These are phyloP conservation scores for Sphaerulina populicola DNA, from an alignment of 2,329 filamentous ascomycete species.

Conservation along the genomic window DNA sequence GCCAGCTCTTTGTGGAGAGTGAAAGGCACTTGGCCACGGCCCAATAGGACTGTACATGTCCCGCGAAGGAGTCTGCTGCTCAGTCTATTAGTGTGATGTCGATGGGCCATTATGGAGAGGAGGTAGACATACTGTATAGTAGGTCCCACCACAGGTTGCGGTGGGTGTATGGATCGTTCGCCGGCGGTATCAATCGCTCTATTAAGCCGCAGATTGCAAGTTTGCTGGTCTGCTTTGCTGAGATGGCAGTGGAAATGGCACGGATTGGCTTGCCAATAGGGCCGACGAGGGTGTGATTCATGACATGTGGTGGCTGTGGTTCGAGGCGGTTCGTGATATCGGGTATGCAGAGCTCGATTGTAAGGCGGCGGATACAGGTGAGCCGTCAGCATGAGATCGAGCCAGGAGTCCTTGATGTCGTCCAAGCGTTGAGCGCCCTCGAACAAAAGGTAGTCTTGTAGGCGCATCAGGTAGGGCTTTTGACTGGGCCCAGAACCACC, in stretches of 20 bases:
- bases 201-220: not conserved
- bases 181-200: not conserved
- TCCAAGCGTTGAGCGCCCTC: slow-evolving; percentile 2
- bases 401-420: slow-evolving; percentile 6
- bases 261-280: slow-evolving; percentile 3
- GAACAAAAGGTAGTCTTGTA: slow-evolving; percentile 5
- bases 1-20: slow-evolving; percentile 8
- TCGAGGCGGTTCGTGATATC: slow-evolving; percentile 4
- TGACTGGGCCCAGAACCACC: slow-evolving; percentile 3
- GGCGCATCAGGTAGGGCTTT: slow-evolving; percentile 6
- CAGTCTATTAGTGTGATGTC: not conserved
- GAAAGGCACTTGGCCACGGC: slow-evolving; percentile 5
- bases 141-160: not conserved
- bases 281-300: not conserved
- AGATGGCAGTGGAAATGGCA: slow-evolving; percentile 6
- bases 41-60: not conserved
- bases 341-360: slow-evolving; percentile 2
- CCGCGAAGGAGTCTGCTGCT: not conserved
- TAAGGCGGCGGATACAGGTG: slow-evolving; percentile 4
- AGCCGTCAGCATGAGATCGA: slow-evolving; percentile 3
- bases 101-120: not conserved
- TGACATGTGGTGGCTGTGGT: not conserved
- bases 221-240: not conserved
- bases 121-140: slow-evolving; percentile 1
- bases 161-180: not conserved